phyloP scores from a whole-genome alignment of 768 basidiomycete genomes.

The Ramaria rubella region DNA sequence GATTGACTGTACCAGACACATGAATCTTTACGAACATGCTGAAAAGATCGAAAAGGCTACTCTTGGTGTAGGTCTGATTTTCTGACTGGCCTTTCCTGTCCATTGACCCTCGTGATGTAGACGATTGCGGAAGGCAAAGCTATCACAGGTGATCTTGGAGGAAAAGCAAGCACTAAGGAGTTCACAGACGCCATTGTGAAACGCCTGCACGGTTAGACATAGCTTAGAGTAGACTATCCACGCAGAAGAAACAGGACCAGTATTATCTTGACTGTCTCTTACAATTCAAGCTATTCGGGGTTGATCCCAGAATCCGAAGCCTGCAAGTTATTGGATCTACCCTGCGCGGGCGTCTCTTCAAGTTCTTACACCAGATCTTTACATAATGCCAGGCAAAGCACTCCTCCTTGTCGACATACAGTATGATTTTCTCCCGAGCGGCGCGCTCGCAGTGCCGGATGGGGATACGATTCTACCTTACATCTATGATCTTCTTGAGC shows the following conservation, averaged over 20 bases:
- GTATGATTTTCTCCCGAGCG: constrained; percentile 70
- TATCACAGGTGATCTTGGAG: constrained; percentile 95
- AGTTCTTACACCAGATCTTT: too few relatives aligned
- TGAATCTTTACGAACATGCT: constrained; percentile 81
- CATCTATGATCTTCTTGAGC: constrained; percentile 50
- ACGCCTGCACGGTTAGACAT: constrained; percentile 44
- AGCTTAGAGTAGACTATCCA: too few relatives aligned
- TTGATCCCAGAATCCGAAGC: too few relatives aligned
- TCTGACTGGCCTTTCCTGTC: constrained; percentile 1
- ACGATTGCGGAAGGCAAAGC: constrained; percentile 95
- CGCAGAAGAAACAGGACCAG: too few relatives aligned
- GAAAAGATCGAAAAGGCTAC: constrained; percentile 88
- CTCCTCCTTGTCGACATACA: constrained; percentile 76
- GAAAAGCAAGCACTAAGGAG: constrained; percentile 82
- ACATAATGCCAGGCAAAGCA: constrained; percentile 27
- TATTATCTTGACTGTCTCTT: too few relatives aligned
- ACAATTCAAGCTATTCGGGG: too few relatives aligned
- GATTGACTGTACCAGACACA: constrained; percentile 57
- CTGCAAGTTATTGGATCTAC: too few relatives aligned
- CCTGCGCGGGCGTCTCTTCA: too few relatives aligned
- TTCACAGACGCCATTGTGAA: constrained; percentile 84
- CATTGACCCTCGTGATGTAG: constrained; percentile 34
- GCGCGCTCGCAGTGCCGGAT: constrained; percentile 62
- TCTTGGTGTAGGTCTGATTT: constrained; percentile 54
- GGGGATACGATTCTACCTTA: constrained; percentile 51